These are phyloP conservation scores for Aphanomyces invadans DNA, from an alignment of 352 stramenopile genomes.

Conservation along the genomic window DNA sequence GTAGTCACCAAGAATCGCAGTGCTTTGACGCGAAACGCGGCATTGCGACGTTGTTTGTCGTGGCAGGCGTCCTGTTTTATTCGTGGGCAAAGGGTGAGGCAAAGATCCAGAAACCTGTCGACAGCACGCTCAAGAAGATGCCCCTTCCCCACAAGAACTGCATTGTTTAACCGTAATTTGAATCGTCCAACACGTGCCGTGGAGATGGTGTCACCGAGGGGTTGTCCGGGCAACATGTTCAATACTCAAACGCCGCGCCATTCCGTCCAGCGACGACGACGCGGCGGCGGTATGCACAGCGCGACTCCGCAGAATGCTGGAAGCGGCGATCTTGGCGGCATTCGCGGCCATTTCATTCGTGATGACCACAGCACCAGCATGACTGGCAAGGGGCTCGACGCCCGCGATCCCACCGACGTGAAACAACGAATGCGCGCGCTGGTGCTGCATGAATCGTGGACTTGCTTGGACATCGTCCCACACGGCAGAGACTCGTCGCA, in stretches of 20 bases:
- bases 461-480: background rate
- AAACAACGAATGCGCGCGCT: background rate
- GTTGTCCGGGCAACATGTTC: background rate
- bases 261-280: background rate
- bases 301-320: background rate
- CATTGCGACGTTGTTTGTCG: conserved; percentile 69
- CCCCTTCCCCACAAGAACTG: conserved; percentile 10
- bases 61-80: conserved; percentile 78
- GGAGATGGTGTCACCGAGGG: background rate
- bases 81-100: conserved; percentile 74
- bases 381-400: too few relatives aligned
- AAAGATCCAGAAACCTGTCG: conserved; percentile 25
- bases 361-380: too few relatives aligned
- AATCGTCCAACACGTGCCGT: too few relatives aligned
- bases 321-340: background rate
- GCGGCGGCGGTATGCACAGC: background rate
- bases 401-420: background rate
- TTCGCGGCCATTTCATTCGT: background rate
- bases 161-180: conserved; percentile 21
- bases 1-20: conserved; percentile 67
- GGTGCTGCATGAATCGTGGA: background rate
- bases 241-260: background rate
- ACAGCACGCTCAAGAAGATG: background rate
- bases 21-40: conserved; percentile 80
- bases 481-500: background rate